Conservation (phyloP, 768 basidiomycete genomes). For the Boletellus ananas region DNA sequence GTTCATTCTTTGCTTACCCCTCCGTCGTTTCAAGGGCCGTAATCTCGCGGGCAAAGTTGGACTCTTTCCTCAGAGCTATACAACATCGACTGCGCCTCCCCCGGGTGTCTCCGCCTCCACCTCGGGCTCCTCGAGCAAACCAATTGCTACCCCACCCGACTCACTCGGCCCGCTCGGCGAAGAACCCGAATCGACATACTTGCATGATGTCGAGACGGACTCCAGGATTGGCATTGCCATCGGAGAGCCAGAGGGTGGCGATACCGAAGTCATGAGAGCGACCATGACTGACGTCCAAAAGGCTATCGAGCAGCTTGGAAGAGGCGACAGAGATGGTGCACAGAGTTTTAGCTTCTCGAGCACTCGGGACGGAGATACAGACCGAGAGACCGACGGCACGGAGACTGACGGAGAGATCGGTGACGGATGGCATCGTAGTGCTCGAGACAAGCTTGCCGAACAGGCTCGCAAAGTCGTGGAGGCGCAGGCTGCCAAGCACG, state of each 20-base stretch:
- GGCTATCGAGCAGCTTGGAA: slow-evolving; percentile 83
- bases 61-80: slow-evolving; percentile 89
- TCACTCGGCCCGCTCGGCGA: slow-evolving; percentile 46
- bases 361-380: slow-evolving; percentile 51
- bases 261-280: slow-evolving; percentile 71
- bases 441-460: slow-evolving; percentile 64
- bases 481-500: slow-evolving; percentile 36
- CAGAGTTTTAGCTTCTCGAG: slow-evolving; percentile 79
- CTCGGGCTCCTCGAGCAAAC: slow-evolving; percentile 25
- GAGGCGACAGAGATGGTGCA: slow-evolving; percentile 51
- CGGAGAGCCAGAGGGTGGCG: slow-evolving; percentile 19
- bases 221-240: slow-evolving; percentile 27
- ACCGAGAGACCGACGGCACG: slow-evolving; percentile 45
- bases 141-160: slow-evolving; percentile 18
- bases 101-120: slow-evolving; percentile 24
- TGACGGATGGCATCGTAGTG: slow-evolving; percentile 63
- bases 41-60: slow-evolving; percentile 81
- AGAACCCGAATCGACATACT: slow-evolving; percentile 41
- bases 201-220: slow-evolving; percentile 20
- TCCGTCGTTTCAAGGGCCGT: slow-evolving; percentile 56
- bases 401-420: slow-evolving; percentile 50
- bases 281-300: slow-evolving; percentile 89
- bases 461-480: slow-evolving; percentile 62
- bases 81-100: slow-evolving; percentile 53
- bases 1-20: slow-evolving; percentile 23